Conservation (phyloP, 805 yeast genomes). For the Metschnikowia corniflorae region DNA sequence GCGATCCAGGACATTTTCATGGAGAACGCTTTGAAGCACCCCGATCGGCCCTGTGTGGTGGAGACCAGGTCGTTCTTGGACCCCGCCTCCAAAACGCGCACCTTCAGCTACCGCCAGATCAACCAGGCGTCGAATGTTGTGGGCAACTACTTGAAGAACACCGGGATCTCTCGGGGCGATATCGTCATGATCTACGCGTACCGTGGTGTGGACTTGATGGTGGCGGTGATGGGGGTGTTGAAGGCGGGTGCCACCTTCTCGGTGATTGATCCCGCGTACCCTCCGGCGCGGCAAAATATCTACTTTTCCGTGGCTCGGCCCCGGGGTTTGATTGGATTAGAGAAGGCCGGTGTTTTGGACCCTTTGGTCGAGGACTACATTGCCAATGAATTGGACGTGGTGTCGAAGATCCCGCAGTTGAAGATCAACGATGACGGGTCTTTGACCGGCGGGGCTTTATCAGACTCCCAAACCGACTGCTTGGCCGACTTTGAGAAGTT, state of each 20-base stretch:
- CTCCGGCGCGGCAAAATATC: constrained; percentile 95
- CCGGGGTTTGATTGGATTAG: constrained; percentile 80
- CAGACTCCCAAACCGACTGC: constrained; percentile 40
- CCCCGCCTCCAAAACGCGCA: constrained; percentile 53
- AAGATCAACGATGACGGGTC: constrained; percentile 75
- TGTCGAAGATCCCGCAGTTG: constrained; percentile 71
- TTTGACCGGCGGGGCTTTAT: constrained; percentile 53
- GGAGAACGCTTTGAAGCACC: constrained; percentile 77
- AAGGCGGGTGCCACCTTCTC: constrained; percentile 99
- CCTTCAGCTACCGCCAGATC: constrained; percentile 82
- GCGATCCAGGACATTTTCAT: constrained; percentile 96
- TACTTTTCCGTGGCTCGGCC: constrained; percentile 94
- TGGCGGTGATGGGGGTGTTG: constrained; percentile 95
- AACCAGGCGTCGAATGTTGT: constrained; percentile 90
- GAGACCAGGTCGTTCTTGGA: constrained; percentile 78
- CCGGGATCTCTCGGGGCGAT: constrained; percentile 87
- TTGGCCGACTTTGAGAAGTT: constrained; percentile 44
- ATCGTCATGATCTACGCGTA: constrained; percentile 97
- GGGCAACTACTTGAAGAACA: constrained; percentile 78
- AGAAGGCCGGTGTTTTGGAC: constrained; percentile 83
- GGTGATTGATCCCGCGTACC: constrained; percentile 98
- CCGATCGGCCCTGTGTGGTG: constrained; percentile 86
- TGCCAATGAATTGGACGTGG: constrained; percentile 63
- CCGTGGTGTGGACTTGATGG: constrained; percentile 94
- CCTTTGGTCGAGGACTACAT: constrained; percentile 77